Evolutionary conservation across 2,329 filamentous ascomycete genomes (phyloP).

Genomic region (Nothopassalora personata): DNA sequence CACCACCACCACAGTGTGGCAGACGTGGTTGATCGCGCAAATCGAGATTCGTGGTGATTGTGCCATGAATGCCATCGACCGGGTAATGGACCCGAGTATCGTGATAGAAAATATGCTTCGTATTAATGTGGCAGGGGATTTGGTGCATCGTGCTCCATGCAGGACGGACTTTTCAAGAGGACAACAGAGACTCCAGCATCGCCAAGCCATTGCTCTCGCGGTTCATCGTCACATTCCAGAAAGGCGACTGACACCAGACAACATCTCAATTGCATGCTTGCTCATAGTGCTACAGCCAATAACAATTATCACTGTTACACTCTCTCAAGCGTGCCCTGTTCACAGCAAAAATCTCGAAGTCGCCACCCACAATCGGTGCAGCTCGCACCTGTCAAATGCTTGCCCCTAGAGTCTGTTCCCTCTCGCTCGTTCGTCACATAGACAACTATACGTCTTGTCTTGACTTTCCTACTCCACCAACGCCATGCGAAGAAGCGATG

Average conservation of each 20-base stretch:
- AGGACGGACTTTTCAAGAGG: background rate
- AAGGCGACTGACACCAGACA: background rate
- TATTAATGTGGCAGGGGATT: background rate
- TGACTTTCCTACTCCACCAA: constrained; percentile 10
- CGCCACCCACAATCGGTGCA: background rate
- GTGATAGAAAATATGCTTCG: background rate
- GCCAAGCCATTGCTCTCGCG: background rate
- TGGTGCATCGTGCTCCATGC: background rate
- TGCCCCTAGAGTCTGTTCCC: background rate
- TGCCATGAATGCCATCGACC: background rate
- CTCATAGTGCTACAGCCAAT: background rate
- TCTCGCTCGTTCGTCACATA: background rate
- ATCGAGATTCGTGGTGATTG: background rate
- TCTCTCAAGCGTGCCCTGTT: background rate
- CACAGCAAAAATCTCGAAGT: background rate
- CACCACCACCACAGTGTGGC: too few relatives aligned
- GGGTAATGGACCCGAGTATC: background rate
- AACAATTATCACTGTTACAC: background rate
- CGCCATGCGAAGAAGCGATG: constrained; percentile 9
- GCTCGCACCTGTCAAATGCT: background rate
- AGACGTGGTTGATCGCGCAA: too few relatives aligned
- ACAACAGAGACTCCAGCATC: background rate
- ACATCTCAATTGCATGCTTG: background rate
- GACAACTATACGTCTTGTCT: background rate
- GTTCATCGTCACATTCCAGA: background rate